phyloP scores from a whole-genome alignment of 2,329 filamentous ascomycete genomes.

The Beauveria sp. region DNA sequence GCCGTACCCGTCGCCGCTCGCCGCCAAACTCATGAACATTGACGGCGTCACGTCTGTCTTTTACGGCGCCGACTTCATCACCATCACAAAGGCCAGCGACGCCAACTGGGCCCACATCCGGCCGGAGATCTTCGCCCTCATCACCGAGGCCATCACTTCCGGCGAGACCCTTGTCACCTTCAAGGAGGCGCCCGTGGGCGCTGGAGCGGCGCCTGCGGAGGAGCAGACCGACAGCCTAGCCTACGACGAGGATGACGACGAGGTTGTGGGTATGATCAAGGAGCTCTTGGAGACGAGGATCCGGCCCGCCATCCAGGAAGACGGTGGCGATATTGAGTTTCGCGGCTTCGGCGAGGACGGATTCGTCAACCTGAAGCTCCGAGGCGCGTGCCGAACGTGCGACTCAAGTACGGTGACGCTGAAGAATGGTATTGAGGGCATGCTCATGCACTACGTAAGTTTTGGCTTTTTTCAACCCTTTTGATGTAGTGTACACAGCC shows the following conservation, averaged over 20 bases:
- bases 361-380: constrained; percentile 75
- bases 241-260: constrained; percentile 84
- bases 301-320: constrained; percentile 90
- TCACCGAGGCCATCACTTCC: constrained; percentile 83
- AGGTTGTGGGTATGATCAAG: constrained; percentile 98
- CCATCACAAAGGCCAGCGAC: constrained; percentile 81
- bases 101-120: constrained; percentile 92
- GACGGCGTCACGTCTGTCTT: constrained; percentile 94
- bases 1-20: constrained; percentile 84
- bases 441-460: constrained; percentile 93
- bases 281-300: constrained; percentile 93
- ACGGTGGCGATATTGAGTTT: constrained; percentile 96
- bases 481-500: neutral
- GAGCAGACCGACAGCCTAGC: constrained; percentile 63
- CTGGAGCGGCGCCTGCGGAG: constrained; percentile 25
- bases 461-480: neutral
- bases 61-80: constrained; percentile 93
- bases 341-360: constrained; percentile 71
- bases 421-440: constrained; percentile 96
- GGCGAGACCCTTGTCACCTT: constrained; percentile 75
- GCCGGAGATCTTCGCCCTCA: constrained; percentile 89
- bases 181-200: constrained; percentile 48
- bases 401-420: constrained; percentile 94
- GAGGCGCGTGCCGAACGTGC: constrained; percentile 90
- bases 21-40: constrained; percentile 82